These are phyloP conservation scores for Neurospora hispaniola DNA, from an alignment of 495 filamentous ascomycete species.

Conservation along the genomic window DNA sequence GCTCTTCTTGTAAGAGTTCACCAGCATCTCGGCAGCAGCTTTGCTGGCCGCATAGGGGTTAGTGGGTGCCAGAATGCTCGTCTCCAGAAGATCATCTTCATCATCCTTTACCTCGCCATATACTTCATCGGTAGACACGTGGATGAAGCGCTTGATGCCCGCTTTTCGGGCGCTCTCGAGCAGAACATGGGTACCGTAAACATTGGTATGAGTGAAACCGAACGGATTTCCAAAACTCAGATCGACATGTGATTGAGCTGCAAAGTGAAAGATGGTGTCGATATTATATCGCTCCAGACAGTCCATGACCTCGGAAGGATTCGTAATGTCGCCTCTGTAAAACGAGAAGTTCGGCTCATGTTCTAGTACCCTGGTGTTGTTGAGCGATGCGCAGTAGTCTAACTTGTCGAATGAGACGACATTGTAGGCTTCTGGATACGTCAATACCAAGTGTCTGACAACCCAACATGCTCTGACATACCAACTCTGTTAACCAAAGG, in stretches of 20 bases:
- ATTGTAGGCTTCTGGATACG: constrained; percentile 58
- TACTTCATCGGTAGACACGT: constrained; percentile 68
- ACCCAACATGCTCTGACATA: constrained; percentile 52
- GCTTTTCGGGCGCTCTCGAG: constrained; percentile 56
- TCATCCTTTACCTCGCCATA: constrained; percentile 61
- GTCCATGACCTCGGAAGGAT: constrained; percentile 47
- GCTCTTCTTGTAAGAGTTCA: constrained; percentile 62
- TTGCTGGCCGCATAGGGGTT: constrained; percentile 74
- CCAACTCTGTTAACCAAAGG: constrained; percentile 1
- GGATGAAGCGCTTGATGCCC: constrained; percentile 55
- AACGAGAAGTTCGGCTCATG: constrained; percentile 60
- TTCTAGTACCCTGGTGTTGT: constrained; percentile 55
- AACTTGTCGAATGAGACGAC: constrained; percentile 69
- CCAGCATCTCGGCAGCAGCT: constrained; percentile 70
- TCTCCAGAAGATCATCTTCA: constrained; percentile 50
- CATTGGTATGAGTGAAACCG: constrained; percentile 59
- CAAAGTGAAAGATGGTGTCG: constrained; percentile 69
- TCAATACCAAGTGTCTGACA: constrained; percentile 55
- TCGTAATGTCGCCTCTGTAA: constrained; percentile 58
- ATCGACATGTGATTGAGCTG: constrained; percentile 66
- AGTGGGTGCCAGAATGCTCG: constrained; percentile 52
- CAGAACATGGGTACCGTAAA: constrained; percentile 62
- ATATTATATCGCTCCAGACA: constrained; percentile 52
- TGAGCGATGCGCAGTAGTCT: constrained; percentile 60
- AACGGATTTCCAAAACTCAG: constrained; percentile 62